Evolutionary conservation across 306 rosid species (phyloP), one percentile per base, ranked within the genome.

Genomic region (Medicago arabica): DNA sequence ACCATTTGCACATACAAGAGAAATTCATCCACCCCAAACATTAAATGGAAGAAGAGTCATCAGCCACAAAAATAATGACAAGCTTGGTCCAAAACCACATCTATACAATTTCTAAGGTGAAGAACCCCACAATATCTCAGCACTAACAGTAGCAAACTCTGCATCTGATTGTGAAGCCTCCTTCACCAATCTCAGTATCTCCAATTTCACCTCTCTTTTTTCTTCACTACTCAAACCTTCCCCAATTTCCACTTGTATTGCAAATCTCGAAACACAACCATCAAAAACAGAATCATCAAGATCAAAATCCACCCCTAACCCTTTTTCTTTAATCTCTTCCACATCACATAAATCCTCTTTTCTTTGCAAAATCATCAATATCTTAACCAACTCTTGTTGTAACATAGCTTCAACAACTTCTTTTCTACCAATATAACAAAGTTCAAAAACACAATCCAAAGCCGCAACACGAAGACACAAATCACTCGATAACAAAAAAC

Each of bases 111-210:
- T 5, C 75, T 75, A 87, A 67, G 86, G 86, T 2, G 88, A 86
- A 77, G 93, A 82, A 54, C 94, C 92, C 95, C 97, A 91, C 2
- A 89, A 57, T 23, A 91, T 80, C 71, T 88, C 90, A 3, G 88
- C 72, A 41, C 75, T 76, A 78, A 88, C 73, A 49, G 85, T 53
- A 16, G 91, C 91, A 39, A 62, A 38, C 79, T 91, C 97, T 9
- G 80, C 89, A 1, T 86, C 90, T 34, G 89, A 87, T 38, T 47
- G 61, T 5, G 92, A 85, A 76, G 81, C 84, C 61, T 74, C 88
- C 75, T 84, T 86, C 4, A 89, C 91, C 72, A 62, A 40, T 70
- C 46, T 85, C 72, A 91, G 54, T 17, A 89, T 80, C 19, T 87
- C 85, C 78, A 74, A 23, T 62, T 88, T 89, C 7, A 88, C 28